Evolutionary conservation across 805 yeast species (phyloP), one percentile per base, ranked within the genome.

Genomic region (Lachancea sp.): DNA sequence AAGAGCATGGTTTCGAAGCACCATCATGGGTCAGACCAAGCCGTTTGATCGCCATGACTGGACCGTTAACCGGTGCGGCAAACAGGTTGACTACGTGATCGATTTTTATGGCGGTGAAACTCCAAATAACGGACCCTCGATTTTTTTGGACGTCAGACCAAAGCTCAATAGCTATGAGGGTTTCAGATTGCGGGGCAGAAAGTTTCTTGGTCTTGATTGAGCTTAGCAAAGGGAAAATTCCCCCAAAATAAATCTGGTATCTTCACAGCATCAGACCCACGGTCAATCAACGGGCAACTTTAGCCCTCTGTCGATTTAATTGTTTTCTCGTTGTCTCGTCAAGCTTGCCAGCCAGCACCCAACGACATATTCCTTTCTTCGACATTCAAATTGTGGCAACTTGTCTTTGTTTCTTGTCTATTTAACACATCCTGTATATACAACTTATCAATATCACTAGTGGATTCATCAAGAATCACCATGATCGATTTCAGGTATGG

Each of bases 21-120:
- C 77, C 42, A 58, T 79, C 32, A 56, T 86, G 42, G 96, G 95
- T 0, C 72, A 77, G 46, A 80, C 79, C 41, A 75, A 75, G 49
- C 99, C 99, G 0, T 91, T 91, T 67, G 99, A 91, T 66, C 76
- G 99, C 56, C 99, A 91, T 61, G 99, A 91, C 65, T 91, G 99
- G 99, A 71, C 75, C 6, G 75, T 91, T 10, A 81, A 85, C 56
- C 70, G 97, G 44, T 87, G 96, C 63, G 98, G 98, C 2, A 74
- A 69, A 18, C 74, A 76, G 41, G 75, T 91, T 17, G 96, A 88
- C 40, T 91, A 91, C 57, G 97, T 91, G 36, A 91, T 91, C 57
- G 99, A 91, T 63, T 91, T 89, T 61, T 91, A 91, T 65, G 62
- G 78, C 11, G 56, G 56, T 26, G 60, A 58, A n/a, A 49, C 48